Conservation (phyloP, 805 yeast species). For the Kodamaea fukazawae region DNA sequence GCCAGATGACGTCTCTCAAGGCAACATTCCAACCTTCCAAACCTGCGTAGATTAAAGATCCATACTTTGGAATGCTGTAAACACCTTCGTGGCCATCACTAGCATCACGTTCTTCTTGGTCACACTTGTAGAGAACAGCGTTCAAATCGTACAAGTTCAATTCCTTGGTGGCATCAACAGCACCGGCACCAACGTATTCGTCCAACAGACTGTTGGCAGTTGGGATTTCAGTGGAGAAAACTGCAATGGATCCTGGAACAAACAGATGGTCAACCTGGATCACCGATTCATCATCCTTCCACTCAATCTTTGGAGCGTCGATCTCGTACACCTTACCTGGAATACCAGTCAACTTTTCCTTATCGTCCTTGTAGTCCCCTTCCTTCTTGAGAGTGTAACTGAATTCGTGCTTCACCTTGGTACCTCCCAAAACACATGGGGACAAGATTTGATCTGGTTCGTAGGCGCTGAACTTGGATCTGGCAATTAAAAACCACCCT, state of each 20-base stretch:
- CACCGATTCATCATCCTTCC: constrained; percentile 44
- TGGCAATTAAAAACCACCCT: constrained; percentile 86
- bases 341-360: constrained; percentile 52
- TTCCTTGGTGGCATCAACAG: constrained; percentile 64
- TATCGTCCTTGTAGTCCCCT: constrained; percentile 47
- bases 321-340: constrained; percentile 61
- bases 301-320: constrained; percentile 46
- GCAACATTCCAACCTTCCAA: constrained; percentile 88
- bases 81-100: constrained; percentile 70
- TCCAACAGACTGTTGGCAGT: constrained; percentile 67
- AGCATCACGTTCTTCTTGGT: constrained; percentile 83
- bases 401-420: constrained; percentile 54
- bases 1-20: constrained; percentile 56
- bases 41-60: constrained; percentile 81
- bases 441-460: constrained; percentile 52
- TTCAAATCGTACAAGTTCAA: constrained; percentile 70
- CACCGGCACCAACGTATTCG: constrained; percentile 67
- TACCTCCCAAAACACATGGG: constrained; percentile 60
- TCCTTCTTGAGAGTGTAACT: constrained; percentile 53
- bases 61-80: constrained; percentile 71
- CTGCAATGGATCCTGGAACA: constrained; percentile 89
- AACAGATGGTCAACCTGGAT: constrained; percentile 59
- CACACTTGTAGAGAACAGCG: constrained; percentile 71
- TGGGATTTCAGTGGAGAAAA: constrained; percentile 67
- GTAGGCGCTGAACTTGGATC: constrained; percentile 63